Percentiles rank a stretch among this genome's conserved stretches.
phyloP scores from a whole-genome alignment of 2,329 filamentous ascomycete species.

The Colletotrichum gloeosporioides region DNA sequence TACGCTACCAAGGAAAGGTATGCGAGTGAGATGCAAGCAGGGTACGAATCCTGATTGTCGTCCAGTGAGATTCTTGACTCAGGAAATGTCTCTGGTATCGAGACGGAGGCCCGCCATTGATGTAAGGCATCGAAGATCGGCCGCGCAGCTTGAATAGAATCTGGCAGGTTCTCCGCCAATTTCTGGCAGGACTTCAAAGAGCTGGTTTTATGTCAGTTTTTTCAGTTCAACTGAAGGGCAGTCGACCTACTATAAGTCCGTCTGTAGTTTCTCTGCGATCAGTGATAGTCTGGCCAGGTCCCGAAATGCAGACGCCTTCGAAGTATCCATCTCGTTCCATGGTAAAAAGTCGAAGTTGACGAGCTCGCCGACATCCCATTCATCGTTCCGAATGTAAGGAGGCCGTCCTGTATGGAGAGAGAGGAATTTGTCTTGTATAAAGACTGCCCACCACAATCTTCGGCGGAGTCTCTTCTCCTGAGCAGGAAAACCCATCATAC shows the following conservation, averaged over 20 bases:
- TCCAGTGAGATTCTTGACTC: background rate
- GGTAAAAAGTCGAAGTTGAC: background rate
- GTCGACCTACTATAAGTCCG: background rate
- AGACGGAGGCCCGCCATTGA: background rate
- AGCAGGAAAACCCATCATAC: slow-evolving; percentile 39
- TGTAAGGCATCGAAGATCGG: background rate
- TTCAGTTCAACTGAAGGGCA: accelerated
- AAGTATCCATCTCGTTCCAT: background rate
- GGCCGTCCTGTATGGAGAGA: slow-evolving; percentile 39
- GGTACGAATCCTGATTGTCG: background rate
- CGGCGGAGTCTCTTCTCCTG: slow-evolving; percentile 41
- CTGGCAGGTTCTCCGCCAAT: background rate
- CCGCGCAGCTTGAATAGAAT: background rate
- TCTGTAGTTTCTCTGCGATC: background rate
- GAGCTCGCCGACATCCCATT: slow-evolving; percentile 28
- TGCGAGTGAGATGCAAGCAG: background rate
- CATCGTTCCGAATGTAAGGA: slow-evolving; percentile 35
- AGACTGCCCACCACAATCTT: slow-evolving; percentile 44
- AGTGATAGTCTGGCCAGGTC: background rate
- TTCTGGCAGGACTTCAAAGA: background rate
- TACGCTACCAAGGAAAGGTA: background rate
- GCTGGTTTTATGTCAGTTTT: background rate
- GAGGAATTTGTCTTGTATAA: slow-evolving; percentile 42
- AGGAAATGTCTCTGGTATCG: background rate
- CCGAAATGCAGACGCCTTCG: background rate